Conservation (phyloP, 1,139 yeast species). For the Hemisphaericaspora xylofermentans region DNA sequence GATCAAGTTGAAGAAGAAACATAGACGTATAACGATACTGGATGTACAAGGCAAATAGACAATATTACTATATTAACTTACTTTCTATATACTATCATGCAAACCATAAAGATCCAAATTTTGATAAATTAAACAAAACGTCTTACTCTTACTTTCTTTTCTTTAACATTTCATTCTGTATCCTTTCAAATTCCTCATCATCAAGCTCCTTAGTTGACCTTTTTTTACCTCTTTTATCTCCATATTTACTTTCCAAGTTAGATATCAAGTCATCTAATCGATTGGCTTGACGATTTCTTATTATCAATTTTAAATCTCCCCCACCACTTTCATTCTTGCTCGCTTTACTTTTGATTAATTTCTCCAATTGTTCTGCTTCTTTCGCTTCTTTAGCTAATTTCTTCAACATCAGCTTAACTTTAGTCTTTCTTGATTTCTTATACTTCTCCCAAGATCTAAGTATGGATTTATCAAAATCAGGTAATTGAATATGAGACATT, state of each 20-base stretch:
- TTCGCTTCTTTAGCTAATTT: constrained; percentile 59
- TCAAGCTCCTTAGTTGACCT: constrained; percentile 29
- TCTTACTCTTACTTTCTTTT: constrained; percentile 7
- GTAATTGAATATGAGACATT: constrained; percentile 19
- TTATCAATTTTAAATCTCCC: constrained; percentile 50
- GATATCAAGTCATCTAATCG: constrained; percentile 51
- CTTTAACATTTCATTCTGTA: constrained; percentile 27
- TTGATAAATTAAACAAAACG: too few species aligned
- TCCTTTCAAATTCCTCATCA: constrained; percentile 31
- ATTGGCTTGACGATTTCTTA: constrained; percentile 42
- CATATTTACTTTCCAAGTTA: constrained; percentile 57
- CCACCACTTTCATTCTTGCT: constrained; percentile 31
- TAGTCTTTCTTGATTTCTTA: constrained; percentile 43
- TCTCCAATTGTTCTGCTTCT: constrained; percentile 65
- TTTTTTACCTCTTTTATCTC: constrained; percentile 35
- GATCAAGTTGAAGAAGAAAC: too few species aligned
- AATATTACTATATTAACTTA: too few species aligned
- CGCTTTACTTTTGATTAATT: constrained; percentile 42
- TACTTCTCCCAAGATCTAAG: constrained; percentile 53
- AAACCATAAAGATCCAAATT: too few species aligned
- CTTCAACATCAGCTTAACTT: constrained; percentile 46
- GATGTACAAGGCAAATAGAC: too few species aligned
- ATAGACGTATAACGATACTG: too few species aligned
- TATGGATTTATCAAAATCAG: constrained; percentile 34
- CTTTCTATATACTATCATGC: too few species aligned